A percentile compares a stretch with the other conserved stretches of the same genome.
phyloP scores from a whole-genome alignment of 2,329 filamentous ascomycete genomes.

The Keithomyces neogunnii region DNA sequence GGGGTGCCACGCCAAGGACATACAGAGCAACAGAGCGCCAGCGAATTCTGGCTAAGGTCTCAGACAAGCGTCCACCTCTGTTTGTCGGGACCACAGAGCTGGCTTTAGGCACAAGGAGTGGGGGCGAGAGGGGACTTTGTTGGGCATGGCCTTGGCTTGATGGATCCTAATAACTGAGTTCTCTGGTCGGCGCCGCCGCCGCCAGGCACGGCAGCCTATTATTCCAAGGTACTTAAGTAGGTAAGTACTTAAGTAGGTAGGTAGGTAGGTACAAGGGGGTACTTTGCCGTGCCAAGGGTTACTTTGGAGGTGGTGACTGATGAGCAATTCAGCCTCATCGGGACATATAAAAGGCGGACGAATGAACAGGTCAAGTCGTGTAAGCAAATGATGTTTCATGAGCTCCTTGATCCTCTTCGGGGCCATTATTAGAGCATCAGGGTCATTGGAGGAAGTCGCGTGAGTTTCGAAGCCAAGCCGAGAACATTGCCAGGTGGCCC shows the following conservation, averaged over 20 bases:
- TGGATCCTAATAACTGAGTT: constrained; percentile 1
- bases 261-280: neutral
- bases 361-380: too few relatives aligned
- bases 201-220: constrained; percentile 1
- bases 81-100: neutral
- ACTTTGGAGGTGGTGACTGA: neutral
- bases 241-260: neutral
- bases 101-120: constrained; percentile 4
- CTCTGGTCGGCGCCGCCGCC: neutral
- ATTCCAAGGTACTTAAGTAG: neutral
- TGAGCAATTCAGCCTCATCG: too few relatives aligned
- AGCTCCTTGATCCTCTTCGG: too few relatives aligned
- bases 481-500: too few relatives aligned
- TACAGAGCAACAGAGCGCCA: constrained; percentile 1
- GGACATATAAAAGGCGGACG: too few relatives aligned
- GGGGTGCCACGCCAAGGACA: constrained; percentile 1
- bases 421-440: too few relatives aligned
- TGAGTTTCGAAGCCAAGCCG: too few relatives aligned
- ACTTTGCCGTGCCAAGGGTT: neutral
- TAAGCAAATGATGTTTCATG: too few relatives aligned
- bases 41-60: constrained; percentile 4
- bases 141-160: neutral
- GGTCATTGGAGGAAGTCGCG: too few relatives aligned
- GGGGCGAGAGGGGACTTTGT: constrained; percentile 3
- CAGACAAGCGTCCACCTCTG: constrained; percentile 1